Base-by-base conservation (phyloP, 1,284 basidiomycete species). In the Agroathelia rolfsii region DNA sequence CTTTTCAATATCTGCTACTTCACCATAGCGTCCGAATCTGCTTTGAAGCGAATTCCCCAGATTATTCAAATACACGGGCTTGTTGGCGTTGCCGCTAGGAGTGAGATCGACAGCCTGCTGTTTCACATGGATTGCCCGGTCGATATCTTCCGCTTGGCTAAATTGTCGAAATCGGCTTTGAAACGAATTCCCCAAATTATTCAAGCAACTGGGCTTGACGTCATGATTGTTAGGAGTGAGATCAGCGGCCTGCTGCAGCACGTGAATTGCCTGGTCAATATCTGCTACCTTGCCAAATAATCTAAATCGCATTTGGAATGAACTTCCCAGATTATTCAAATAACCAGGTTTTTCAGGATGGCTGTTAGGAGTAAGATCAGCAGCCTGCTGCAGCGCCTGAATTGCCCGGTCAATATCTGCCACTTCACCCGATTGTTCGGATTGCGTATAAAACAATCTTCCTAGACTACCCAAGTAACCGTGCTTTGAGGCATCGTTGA, bases 151-250 rank as follows among this genome's bases (percentile, higher is more conserved):
- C 4, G 6, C 12, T n/a, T 38, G 27, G 2, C 36, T 16, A 9
- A n/a, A 20, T 4, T 28, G n/a, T 18, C 39, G 9, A 37, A 48
- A 53, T 13, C 52, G 50, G n/a, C n/a, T n/a, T n/a, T n/a, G n/a
- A n/a, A n/a, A n/a, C n/a, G n/a, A n/a, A n/a, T n/a, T n/a, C n/a
- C n/a, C n/a, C n/a, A n/a, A n/a, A n/a, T n/a, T n/a, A n/a, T n/a
- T n/a, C n/a, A n/a, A n/a, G n/a, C n/a, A n/a, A n/a, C n/a, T n/a
- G n/a, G n/a, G n/a, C n/a, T 26, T 6, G n/a, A 24, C 16, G 24
- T 32, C 3, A 25, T 33, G 31, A 9, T 21, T 19, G 26, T 28
- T 18, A 10, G 32, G 24, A 13, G 32, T 29, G 13, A n/a, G n/a
- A n/a, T n/a, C n/a, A n/a, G n/a, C n/a, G n/a, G n/a, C n/a, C n/a